A percentile compares a stretch with the other conserved stretches of the same genome.
Evolutionary conservation across 257 asterid species (phyloP).

Genomic region (Jaltomata sinuosa): DNA sequence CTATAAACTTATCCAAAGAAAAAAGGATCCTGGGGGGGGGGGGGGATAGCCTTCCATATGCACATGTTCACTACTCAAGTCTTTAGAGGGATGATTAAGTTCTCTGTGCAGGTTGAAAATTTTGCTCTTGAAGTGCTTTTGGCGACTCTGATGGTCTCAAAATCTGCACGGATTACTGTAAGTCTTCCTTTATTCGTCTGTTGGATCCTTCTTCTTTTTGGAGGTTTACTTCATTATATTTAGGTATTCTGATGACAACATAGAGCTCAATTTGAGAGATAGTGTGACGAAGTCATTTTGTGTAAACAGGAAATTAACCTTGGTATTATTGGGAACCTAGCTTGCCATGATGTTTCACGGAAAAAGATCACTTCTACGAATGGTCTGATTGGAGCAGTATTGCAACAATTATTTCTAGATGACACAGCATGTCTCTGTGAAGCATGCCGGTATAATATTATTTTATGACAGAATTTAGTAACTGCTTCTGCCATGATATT

Average conservation of each 20-base stretch:
- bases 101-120: conserved; percentile 54
- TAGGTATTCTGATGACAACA: not conserved
- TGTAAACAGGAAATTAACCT: conserved; percentile 77
- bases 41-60: not conserved
- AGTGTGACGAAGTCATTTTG: conserved; percentile 1
- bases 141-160: conserved; percentile 63
- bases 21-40: not conserved
- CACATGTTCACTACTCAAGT: not conserved
- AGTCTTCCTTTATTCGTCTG: conserved; percentile 17
- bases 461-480: not conserved
- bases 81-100: not conserved
- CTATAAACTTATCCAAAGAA: not conserved
- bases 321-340: conserved; percentile 86
- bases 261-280: not conserved
- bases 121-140: conserved; percentile 83
- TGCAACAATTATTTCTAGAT: conserved; percentile 66
- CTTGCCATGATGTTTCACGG: conserved; percentile 74
- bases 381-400: conserved; percentile 51
- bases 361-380: conserved; percentile 41
- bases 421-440: conserved; percentile 91
- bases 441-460: conserved; percentile 48
- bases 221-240: not conserved
- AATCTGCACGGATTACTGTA: conserved; percentile 58
- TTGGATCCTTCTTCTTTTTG: not conserved
- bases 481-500: not conserved